A percentile compares a stretch with the other conserved stretches of the same genome.
These are phyloP conservation scores for Pisolithus marmoratus DNA, from an alignment of 768 basidiomycete species.

Conservation along the genomic window DNA sequence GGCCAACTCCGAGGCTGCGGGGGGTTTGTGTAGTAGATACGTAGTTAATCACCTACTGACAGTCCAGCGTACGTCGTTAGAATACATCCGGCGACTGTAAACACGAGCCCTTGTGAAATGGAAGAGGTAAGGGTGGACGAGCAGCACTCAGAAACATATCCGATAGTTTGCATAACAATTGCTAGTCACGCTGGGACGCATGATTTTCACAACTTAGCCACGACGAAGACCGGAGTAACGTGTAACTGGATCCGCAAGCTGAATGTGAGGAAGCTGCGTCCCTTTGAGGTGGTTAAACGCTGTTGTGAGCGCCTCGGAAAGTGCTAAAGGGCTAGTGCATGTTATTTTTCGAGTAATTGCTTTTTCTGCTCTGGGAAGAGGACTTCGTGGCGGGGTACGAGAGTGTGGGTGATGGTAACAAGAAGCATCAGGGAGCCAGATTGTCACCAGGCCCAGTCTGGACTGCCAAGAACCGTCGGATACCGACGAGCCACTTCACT, in stretches of 20 bases:
- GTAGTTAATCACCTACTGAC: too few species aligned
- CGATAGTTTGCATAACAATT: slow-evolving; percentile 92
- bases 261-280: slow-evolving; percentile 95
- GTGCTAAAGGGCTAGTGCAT: slow-evolving; percentile 35
- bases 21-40: too few species aligned
- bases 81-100: slow-evolving; percentile 6
- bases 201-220: slow-evolving; percentile 98
- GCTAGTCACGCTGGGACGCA: slow-evolving; percentile 92
- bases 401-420: slow-evolving; percentile 93
- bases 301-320: slow-evolving; percentile 1
- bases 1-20: too few species aligned
- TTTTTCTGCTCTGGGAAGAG: slow-evolving; percentile 83
- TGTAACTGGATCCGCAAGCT: slow-evolving; percentile 95
- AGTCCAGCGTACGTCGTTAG: slow-evolving; percentile 4
- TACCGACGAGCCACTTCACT: too few species aligned
- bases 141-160: slow-evolving; percentile 63
- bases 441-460: too few species aligned
- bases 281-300: slow-evolving; percentile 84
- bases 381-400: slow-evolving; percentile 92
- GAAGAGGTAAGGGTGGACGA: neutral
- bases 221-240: slow-evolving; percentile 94
- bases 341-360: slow-evolving; percentile 88
- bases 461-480: too few species aligned
- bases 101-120: slow-evolving; percentile 1
- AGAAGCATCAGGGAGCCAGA: too few species aligned